phyloP scores from a whole-genome alignment of 371 early-diverging fungal genomes.

The Fennellomyces sp. region DNA sequence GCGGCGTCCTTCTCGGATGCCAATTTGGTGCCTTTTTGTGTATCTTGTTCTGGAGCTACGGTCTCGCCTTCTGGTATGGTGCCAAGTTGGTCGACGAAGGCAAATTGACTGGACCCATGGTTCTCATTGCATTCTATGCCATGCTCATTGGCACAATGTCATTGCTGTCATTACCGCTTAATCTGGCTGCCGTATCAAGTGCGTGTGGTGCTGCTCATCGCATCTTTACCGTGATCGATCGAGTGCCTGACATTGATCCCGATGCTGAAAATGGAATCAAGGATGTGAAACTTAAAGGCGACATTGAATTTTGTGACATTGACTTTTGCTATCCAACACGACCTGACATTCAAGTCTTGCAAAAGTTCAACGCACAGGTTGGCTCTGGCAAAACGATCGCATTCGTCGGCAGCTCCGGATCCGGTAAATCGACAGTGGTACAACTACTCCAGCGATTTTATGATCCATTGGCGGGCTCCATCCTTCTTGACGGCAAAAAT shows the following conservation, averaged over 20 bases:
- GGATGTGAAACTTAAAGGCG: conserved; percentile 47
- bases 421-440: conserved; percentile 68
- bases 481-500: conserved; percentile 46
- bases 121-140: conserved; percentile 67
- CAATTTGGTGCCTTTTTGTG: conserved; percentile 67
- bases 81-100: conserved; percentile 51
- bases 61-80: conserved; percentile 84
- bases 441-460: conserved; percentile 78
- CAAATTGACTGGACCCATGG: conserved; percentile 43
- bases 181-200: conserved; percentile 57
- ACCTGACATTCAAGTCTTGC: conserved; percentile 63
- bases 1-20: conserved; percentile 48
- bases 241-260: conserved; percentile 63
- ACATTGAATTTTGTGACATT: conserved; percentile 50
- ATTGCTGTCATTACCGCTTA: conserved; percentile 48
- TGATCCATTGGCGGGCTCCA: conserved; percentile 42
- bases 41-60: conserved; percentile 64
- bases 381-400: conserved; percentile 68
- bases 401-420: conserved; percentile 57
- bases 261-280: conserved; percentile 46
- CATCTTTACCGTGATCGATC: conserved; percentile 77
- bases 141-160: conserved; percentile 56
- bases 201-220: conserved; percentile 65
- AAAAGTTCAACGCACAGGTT: conserved; percentile 63
- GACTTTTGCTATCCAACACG: conserved; percentile 69